Conservation (phyloP, 306 rosid species). For the Glycine soja region DNA sequence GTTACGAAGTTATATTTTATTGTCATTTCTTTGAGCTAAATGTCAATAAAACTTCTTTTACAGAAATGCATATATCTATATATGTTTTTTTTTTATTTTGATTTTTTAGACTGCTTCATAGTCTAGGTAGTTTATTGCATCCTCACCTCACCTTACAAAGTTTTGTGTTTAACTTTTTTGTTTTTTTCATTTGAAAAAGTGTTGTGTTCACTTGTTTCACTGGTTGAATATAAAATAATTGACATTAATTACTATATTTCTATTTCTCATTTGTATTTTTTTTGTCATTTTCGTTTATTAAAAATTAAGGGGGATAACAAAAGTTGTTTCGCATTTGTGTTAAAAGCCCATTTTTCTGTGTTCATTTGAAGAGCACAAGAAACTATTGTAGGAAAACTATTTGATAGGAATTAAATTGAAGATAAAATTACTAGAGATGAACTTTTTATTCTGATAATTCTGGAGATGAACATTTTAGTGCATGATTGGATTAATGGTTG, state of each 20-base stretch:
- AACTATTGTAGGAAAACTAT: neutral
- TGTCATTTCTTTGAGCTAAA: neutral
- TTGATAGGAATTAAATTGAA: neutral
- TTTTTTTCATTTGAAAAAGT: too few species aligned
- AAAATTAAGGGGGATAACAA: neutral
- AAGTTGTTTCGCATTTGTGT: neutral
- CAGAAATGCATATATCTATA: too few species aligned
- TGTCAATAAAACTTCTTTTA: neutral
- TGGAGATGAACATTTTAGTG: neutral
- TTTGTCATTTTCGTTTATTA: neutral
- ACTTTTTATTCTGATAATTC: neutral
- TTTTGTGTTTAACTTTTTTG: too few species aligned
- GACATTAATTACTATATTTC: neutral
- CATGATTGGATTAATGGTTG: too few species aligned
- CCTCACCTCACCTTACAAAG: too few species aligned
- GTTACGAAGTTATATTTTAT: neutral
- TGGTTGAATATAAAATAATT: neutral
- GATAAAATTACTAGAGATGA: neutral
- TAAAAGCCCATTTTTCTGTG: neutral
- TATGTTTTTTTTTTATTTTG: too few species aligned
- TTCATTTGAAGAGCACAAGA: neutral
- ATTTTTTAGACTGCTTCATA: too few species aligned
- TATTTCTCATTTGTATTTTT: too few species aligned
- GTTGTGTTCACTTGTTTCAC: neutral
- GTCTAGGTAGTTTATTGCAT: neutral